These are phyloP conservation scores for Scorias spongiosa DNA, from an alignment of 2,329 filamentous ascomycete genomes.

Conservation along the genomic window DNA sequence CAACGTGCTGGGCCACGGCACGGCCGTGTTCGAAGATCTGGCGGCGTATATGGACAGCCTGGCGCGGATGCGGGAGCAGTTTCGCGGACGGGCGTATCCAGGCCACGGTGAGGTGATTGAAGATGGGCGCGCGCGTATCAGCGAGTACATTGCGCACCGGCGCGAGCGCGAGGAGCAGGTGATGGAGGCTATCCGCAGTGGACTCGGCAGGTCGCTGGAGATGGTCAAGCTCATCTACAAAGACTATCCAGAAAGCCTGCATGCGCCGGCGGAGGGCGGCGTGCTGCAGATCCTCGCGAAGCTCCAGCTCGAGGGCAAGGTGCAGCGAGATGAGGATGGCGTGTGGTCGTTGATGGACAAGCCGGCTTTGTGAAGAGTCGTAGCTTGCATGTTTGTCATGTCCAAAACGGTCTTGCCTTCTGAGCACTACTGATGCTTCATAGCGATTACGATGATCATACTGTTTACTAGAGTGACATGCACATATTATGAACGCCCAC, in stretches of 20 bases:
- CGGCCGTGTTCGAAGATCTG: slow-evolving; percentile 70
- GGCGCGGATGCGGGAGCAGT: slow-evolving; percentile 50
- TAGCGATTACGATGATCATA: too few relatives aligned
- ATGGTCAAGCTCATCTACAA: slow-evolving; percentile 80
- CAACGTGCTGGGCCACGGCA: slow-evolving; percentile 77
- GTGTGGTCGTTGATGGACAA: slow-evolving; percentile 18
- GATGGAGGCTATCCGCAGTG: slow-evolving; percentile 40
- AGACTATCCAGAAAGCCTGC: slow-evolving; percentile 60
- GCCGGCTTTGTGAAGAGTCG: slow-evolving; percentile 6
- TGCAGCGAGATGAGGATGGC: slow-evolving; percentile 24
- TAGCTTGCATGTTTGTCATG: too few relatives aligned
- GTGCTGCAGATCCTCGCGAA: slow-evolving; percentile 68
- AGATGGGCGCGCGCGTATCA: slow-evolving; percentile 54
- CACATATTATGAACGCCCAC: too few relatives aligned
- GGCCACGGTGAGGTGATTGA: slow-evolving; percentile 72
- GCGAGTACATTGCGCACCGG: slow-evolving; percentile 72
- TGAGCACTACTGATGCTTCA: too few relatives aligned
- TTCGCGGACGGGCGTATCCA: slow-evolving; percentile 61
- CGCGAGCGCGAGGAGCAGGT: slow-evolving; percentile 67
- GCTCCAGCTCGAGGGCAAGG: slow-evolving; percentile 58
- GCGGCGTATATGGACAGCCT: slow-evolving; percentile 53
- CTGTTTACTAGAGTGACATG: too few relatives aligned
- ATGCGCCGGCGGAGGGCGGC: slow-evolving; percentile 60
- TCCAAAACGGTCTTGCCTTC: too few relatives aligned
- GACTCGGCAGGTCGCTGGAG: slow-evolving; percentile 46